phyloP scores from a whole-genome alignment of 108 stramenopile species.

The Parietichytrium sp. region DNA sequence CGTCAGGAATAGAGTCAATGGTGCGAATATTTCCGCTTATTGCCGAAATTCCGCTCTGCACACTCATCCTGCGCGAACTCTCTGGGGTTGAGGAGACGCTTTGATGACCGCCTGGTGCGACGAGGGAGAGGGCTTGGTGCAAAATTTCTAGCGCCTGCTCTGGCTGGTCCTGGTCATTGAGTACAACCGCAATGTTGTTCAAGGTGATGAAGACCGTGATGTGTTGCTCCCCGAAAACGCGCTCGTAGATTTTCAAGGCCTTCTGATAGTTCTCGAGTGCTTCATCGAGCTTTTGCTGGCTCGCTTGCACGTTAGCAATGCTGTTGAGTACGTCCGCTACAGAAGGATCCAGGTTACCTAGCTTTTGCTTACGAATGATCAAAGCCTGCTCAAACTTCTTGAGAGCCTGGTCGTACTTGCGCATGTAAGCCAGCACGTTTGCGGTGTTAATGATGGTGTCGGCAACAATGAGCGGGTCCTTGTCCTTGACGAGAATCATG shows the following conservation, averaged over 20 bases:
- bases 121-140: too few relatives aligned
- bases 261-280: neutral
- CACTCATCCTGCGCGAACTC: too few relatives aligned
- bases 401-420: slow-evolving; percentile 1
- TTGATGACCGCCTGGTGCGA: too few relatives aligned
- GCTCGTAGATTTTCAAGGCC: neutral
- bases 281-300: neutral
- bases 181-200: slow-evolving; percentile 4
- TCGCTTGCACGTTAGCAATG: neutral
- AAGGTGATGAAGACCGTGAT: neutral
- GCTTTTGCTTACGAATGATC: neutral
- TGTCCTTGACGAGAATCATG: neutral
- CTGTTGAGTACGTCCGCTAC: neutral
- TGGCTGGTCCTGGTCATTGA: neutral
- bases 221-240: neutral
- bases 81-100: too few relatives aligned
- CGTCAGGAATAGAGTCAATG: neutral
- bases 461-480: neutral
- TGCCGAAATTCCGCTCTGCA: too few relatives aligned
- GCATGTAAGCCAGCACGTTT: neutral
- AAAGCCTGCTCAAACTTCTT: neutral
- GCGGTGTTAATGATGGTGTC: slow-evolving; percentile 22
- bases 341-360: neutral
- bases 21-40: too few relatives aligned
- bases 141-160: neutral